These are phyloP conservation scores for Crucihimalaya himalaica DNA, from an alignment of 345 rosid species.

Conservation along the genomic window DNA sequence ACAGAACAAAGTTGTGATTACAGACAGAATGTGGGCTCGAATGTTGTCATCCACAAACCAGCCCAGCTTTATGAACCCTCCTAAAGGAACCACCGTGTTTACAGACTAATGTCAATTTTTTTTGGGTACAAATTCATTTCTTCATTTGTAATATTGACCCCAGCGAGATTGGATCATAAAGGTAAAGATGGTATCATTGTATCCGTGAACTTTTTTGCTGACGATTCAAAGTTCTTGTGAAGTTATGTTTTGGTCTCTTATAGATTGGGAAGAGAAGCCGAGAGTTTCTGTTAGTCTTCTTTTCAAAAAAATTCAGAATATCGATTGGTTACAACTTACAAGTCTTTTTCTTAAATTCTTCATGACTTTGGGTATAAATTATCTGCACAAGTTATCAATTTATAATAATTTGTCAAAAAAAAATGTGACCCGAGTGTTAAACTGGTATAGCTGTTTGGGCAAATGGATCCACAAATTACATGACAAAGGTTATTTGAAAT, in stretches of 20 bases:
- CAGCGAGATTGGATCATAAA: conserved; percentile 5
- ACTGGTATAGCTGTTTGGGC: too few species aligned
- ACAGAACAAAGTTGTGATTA: conserved; percentile 71
- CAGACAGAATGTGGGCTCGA: conserved; percentile 92
- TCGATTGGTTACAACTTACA: too few species aligned
- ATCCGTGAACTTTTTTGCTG: conserved; percentile 1
- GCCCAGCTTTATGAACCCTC: conserved; percentile 62
- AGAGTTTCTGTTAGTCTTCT: too few species aligned
- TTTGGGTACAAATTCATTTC: conserved; percentile 12
- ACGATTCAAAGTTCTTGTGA: conserved; percentile 17
- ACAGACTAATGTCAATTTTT: not conserved
- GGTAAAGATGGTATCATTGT: conserved; percentile 7
- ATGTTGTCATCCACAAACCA: conserved; percentile 75
- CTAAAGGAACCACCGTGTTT: conserved; percentile 23
- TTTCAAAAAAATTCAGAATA: too few species aligned
- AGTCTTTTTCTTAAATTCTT: too few species aligned
- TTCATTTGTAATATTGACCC: conserved; percentile 32
- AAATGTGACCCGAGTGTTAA: too few species aligned
- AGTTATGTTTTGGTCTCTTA: not conserved
- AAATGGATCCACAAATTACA: too few species aligned
- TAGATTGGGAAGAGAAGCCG: too few species aligned
- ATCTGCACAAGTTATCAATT: too few species aligned
- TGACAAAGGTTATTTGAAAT: not conserved
- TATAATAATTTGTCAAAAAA: too few species aligned
- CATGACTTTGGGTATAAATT: too few species aligned